These are phyloP conservation scores for Arthrobotrys sinensis DNA, from an alignment of 2,329 filamentous ascomycete genomes.

Conservation along the genomic window DNA sequence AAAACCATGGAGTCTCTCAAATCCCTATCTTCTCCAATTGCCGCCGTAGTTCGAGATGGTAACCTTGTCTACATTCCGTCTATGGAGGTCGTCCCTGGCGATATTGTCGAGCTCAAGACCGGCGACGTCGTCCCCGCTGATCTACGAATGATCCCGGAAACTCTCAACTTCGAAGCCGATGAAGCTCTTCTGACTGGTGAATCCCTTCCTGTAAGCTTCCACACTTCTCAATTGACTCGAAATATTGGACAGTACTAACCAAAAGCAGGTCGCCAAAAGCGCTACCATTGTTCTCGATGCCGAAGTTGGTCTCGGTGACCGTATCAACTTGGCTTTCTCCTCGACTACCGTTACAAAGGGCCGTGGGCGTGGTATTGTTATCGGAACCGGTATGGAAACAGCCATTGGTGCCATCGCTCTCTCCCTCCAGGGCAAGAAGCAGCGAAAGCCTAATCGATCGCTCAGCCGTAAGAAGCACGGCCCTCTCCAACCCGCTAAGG, in stretches of 20 bases:
- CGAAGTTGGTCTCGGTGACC: constrained; percentile 74
- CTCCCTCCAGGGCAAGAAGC: constrained; percentile 74
- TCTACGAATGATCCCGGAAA: constrained; percentile 70
- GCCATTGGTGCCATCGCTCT: constrained; percentile 77
- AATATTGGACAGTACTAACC: constrained; percentile 68
- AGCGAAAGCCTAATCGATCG: constrained; percentile 73
- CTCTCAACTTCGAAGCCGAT: constrained; percentile 73
- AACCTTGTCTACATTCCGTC: constrained; percentile 71
- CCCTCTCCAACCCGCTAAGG: constrained; percentile 71
- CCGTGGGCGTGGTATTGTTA: constrained; percentile 73
- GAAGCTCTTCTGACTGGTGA: constrained; percentile 77
- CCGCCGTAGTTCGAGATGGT: constrained; percentile 71
- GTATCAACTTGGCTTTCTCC: constrained; percentile 75
- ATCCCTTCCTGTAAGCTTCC: constrained; percentile 72
- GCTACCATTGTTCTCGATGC: constrained; percentile 70
- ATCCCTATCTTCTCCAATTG: constrained; percentile 72
- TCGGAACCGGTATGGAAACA: constrained; percentile 75
- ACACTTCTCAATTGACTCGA: neutral
- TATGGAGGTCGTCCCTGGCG: constrained; percentile 72
- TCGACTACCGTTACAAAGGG: constrained; percentile 76
- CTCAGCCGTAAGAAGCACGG: constrained; percentile 73
- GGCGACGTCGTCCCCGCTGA: constrained; percentile 71
- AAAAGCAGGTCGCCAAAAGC: constrained; percentile 71
- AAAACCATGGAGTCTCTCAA: constrained; percentile 72
- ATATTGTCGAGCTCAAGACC: constrained; percentile 73